Percentiles rank a stretch among this genome's conserved stretches.
Conservation (phyloP, 331 rosid genomes). For the Ulmus americana region DNA sequence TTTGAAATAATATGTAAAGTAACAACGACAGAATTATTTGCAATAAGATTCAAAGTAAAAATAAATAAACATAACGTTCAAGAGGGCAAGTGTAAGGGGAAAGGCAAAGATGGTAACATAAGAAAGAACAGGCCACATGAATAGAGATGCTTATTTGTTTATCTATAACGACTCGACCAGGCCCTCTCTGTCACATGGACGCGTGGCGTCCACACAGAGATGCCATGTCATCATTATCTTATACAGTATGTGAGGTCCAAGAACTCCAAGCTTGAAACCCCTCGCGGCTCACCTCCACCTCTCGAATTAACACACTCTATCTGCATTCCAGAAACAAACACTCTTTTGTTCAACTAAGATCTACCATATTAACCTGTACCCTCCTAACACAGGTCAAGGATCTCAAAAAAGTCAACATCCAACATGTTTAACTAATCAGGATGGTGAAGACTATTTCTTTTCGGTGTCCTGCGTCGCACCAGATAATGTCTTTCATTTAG, state of each 20-base stretch:
- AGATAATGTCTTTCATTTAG: not conserved
- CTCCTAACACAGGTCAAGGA: not conserved
- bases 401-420: not conserved
- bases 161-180: not conserved
- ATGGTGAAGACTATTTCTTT: not conserved
- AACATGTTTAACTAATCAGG: not conserved
- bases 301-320: constrained; percentile 10
- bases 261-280: constrained; percentile 8
- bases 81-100: no score
- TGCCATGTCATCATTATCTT: constrained; percentile 39
- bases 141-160: no score
- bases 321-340: not conserved
- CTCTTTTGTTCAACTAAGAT: not conserved
- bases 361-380: not conserved
- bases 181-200: not conserved
- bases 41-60: no score
- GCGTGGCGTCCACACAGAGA: constrained; percentile 16
- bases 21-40: no score
- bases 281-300: constrained; percentile 7
- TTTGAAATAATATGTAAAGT: no score
- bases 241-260: constrained; percentile 35
- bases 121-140: no score
- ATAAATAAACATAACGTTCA: no score
- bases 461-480: constrained; percentile 10
- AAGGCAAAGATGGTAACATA: no score